Evolutionary conservation across 2,329 filamentous ascomycete genomes (phyloP), one percentile per base, ranked within the genome.

Genomic region (Alternaria hordeiaustralica): DNA sequence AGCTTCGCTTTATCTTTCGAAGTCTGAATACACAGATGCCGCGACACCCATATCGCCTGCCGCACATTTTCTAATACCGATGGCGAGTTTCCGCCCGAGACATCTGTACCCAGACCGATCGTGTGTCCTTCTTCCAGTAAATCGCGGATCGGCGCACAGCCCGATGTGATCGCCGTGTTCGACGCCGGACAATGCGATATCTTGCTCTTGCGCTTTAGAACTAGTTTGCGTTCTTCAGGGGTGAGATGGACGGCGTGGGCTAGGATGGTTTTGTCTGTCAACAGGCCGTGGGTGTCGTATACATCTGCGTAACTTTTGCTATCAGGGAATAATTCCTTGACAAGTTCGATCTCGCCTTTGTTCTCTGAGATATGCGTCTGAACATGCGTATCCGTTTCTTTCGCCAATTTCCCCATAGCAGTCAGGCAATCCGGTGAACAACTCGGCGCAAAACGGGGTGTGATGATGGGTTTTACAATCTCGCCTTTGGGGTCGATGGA

Each of bases 321-420:
- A 80, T 0, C 86, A 82, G 0, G 92, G 91, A 80, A 96, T 97
- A 47, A 94, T 75, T 10, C 87, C 71, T 15, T 82, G 79, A 97
- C 94, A 0, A 97, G 86, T 4, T 82, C 83, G 41, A 95, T 83
- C 81, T 98, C 95, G 69, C 83, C 82, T 12, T 81, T 82, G 79
- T 97, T 97, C 78, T 98, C 95, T 0, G 90, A 92, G 58, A 98
- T 88, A 81, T 98, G 95, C 7, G 95, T 97, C 82, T 98, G 95
- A 41, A 94, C 85, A 0, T 91, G 90, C 4, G 95, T 82, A 25
- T 84, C 81, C 4, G 86, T 88, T 56, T 89, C 84, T 7, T 80
- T 79, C 6, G 91, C 90, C 6, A 97, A 80, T 2, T 81, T 75
- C 0, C 90, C 92, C 5, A 97, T 86, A 0, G 81, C 83, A 0